Conservation (phyloP, 2,329 filamentous ascomycete genomes). For the Pseudopyricularia javanii region DNA sequence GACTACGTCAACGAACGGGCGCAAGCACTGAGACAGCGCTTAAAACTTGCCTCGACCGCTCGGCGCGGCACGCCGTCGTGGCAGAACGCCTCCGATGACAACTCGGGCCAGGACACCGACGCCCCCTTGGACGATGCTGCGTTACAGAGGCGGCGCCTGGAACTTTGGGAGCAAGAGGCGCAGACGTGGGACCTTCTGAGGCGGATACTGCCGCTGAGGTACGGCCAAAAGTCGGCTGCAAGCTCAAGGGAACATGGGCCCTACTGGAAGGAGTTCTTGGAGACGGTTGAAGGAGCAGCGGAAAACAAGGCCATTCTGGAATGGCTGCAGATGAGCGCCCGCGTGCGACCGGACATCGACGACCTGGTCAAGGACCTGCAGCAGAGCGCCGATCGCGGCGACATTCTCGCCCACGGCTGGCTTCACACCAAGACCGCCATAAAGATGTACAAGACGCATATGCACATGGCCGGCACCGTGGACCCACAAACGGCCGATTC, state of each 20-base stretch:
- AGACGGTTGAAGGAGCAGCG: conserved; percentile 58
- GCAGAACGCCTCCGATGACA: conserved; percentile 13
- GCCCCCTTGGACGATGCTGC: conserved; percentile 45
- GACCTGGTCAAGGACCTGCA: conserved; percentile 66
- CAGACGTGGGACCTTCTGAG: conserved; percentile 84
- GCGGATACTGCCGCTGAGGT: conserved; percentile 60
- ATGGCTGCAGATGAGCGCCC: conserved; percentile 74
- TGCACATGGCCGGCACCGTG: conserved; percentile 52
- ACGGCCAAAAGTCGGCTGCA: conserved; percentile 29
- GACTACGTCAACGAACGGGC: conserved; percentile 36
- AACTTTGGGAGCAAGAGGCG: conserved; percentile 66
- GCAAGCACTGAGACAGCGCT: conserved; percentile 27
- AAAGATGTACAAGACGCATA: conserved; percentile 76
- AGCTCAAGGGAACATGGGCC: conserved; percentile 17
- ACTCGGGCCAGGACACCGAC: conserved; percentile 28
- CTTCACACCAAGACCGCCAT: conserved; percentile 82
- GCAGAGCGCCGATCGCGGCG: conserved; percentile 62
- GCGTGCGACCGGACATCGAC: conserved; percentile 59
- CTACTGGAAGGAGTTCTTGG: conserved; percentile 60
- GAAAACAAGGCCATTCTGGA: conserved; percentile 72
- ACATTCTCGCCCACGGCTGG: conserved; percentile 80
- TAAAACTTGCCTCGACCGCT: conserved; percentile 15
- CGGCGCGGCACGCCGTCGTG: conserved; percentile 13
- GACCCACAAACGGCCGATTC: conserved; percentile 49
- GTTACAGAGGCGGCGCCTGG: conserved; percentile 23